A percentile compares a stretch with the other conserved stretches of the same genome.
Evolutionary conservation across 768 basidiomycete species (phyloP).

Genomic region (Leucosporidium scottii): DNA sequence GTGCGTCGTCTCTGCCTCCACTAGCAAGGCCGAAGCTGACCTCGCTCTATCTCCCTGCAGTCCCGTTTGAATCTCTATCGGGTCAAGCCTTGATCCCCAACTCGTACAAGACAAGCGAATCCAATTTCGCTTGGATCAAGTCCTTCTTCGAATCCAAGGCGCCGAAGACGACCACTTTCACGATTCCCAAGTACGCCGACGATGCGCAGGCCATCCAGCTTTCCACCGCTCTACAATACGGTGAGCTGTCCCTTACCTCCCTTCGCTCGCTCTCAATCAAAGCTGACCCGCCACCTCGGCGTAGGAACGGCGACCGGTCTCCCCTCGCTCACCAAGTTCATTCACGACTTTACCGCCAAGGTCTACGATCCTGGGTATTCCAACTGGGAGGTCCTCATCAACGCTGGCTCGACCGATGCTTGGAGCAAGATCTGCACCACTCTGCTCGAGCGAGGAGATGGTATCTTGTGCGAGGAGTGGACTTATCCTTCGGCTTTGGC

Average conservation of each 20-base stretch:
- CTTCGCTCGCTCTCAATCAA: not conserved
- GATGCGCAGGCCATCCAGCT: slow-evolving; percentile 51
- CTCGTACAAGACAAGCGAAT: slow-evolving; percentile 44
- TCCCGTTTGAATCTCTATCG: slow-evolving; percentile 52
- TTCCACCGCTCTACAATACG: slow-evolving; percentile 64
- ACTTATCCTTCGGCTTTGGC: slow-evolving; percentile 59
- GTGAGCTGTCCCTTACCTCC: slow-evolving; percentile 34
- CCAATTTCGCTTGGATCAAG: slow-evolving; percentile 47
- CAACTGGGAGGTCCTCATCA: slow-evolving; percentile 54
- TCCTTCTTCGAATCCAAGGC: slow-evolving; percentile 46
- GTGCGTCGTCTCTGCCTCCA: not conserved
- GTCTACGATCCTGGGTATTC: slow-evolving; percentile 53
- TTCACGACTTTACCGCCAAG: slow-evolving; percentile 53
- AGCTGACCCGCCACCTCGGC: slow-evolving; percentile 6
- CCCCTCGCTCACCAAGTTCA: slow-evolving; percentile 53
- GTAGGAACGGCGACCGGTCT: slow-evolving; percentile 51
- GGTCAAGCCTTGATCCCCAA: slow-evolving; percentile 53
- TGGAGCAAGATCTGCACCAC: slow-evolving; percentile 57
- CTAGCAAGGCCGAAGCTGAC: not conserved
- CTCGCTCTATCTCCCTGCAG: slow-evolving; percentile 45
- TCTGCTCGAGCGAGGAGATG: slow-evolving; percentile 58
- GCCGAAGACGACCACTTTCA: slow-evolving; percentile 48
- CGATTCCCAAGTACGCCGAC: slow-evolving; percentile 56
- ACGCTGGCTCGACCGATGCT: slow-evolving; percentile 44
- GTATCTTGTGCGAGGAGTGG: slow-evolving; percentile 56